Evolutionary conservation across 2,329 filamentous ascomycete genomes (phyloP), one percentile per base, ranked within the genome.

Genomic region (Trichoderma sp.): DNA sequence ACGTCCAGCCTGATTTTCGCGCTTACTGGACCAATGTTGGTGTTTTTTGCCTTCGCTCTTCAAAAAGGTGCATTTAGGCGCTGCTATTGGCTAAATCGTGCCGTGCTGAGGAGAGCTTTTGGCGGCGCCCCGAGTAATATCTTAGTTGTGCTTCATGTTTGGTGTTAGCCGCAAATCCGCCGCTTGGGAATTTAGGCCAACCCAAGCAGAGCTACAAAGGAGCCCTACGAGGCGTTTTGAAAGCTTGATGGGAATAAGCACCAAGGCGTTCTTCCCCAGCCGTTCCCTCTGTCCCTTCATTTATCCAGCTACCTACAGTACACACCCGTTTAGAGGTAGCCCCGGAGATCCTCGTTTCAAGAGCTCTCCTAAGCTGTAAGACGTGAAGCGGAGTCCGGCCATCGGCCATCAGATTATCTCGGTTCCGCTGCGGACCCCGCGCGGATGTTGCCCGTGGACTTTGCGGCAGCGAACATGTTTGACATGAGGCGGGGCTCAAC

Each of bases 151-250:
- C 45, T 35, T 24, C 29, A 14, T 35, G 29, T 53, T 29, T n/a
- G n/a, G n/a, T n/a, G n/a, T n/a, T 31, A 45, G 24, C 41, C 45
- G 21, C 53, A 62, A 60, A 41, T 62, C 24, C 33, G 9, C 2
- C 3, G 18, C 38, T 62, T 62, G 33, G 53, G 67, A 24, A 16
- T 71, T 41, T n/a, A 38, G 35, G 33, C 31, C 31, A 12, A 33
- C 21, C 35, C 35, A 38, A 11, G 18, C 14, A 3, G 5, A 29
- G 27, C 31, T n/a, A 59, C 50, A 24, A 31, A 21, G 21, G 4
- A 62, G 67, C 67, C 67, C 67, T 71, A 71, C 67, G 33, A 45
- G 67, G 67, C 67, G 41, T 45, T 45, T 71, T 62, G 67, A 62
- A 63, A 45, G 33, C 21, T 71, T 62, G 67, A 45, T 21, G 38